These are phyloP conservation scores for Carallia pectinifolia DNA, from an alignment of 345 rosid genomes.

Conservation along the genomic window DNA sequence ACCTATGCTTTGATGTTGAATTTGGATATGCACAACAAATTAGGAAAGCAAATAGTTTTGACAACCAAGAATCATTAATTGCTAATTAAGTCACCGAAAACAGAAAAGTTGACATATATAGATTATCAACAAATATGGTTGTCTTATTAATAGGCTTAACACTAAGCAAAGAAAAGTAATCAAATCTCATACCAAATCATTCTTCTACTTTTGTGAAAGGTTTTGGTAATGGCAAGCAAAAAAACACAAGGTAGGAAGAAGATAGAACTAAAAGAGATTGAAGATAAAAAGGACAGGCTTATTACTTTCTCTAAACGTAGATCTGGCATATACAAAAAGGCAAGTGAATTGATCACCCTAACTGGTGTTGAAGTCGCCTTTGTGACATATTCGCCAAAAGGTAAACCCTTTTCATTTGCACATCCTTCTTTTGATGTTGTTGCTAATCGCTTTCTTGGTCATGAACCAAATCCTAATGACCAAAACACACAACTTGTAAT, in stretches of 20 bases:
- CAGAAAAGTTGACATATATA: too few relatives aligned
- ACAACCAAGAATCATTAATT: too few relatives aligned
- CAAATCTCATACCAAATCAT: too few relatives aligned
- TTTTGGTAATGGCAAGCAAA: slow-evolving; percentile 9
- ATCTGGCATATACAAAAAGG: slow-evolving; percentile 11
- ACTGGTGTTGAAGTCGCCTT: slow-evolving; percentile 11
- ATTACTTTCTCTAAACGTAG: slow-evolving; percentile 13
- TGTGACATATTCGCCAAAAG: slow-evolving; percentile 1
- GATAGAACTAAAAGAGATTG: slow-evolving; percentile 14
- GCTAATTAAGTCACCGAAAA: too few relatives aligned
- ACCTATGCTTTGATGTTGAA: too few relatives aligned
- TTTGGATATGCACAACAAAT: too few relatives aligned
- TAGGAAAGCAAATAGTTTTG: too few relatives aligned
- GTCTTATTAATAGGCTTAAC: too few relatives aligned
- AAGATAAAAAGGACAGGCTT: slow-evolving; percentile 7
- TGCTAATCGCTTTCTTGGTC: neutral
- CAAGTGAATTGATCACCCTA: slow-evolving; percentile 8
- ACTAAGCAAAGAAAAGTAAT: too few relatives aligned
- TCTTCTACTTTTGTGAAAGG: neutral
- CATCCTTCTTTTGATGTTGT: neutral
- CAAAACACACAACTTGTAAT: neutral
- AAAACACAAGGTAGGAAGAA: slow-evolving; percentile 21
- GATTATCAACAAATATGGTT: too few relatives aligned
- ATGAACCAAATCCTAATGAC: neutral
- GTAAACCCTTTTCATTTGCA: slow-evolving; percentile 7